phyloP scores from a whole-genome alignment of 169 alveolate species.

The Plasmodium gonderi region DNA sequence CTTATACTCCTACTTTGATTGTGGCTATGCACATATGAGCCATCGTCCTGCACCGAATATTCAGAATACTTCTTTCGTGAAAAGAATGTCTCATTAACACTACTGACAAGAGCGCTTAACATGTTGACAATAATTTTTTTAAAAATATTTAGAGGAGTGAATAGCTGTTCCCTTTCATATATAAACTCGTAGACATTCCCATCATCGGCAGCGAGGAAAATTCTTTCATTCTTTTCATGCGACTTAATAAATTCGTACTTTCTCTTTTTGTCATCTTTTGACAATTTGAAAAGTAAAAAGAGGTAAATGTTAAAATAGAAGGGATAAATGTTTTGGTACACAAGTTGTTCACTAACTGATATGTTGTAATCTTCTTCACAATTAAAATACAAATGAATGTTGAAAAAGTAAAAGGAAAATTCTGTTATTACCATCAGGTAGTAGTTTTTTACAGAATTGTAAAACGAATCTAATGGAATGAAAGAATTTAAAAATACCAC shows the following conservation, averaged over 20 bases:
- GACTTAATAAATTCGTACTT: constrained; percentile 5
- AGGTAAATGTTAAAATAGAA: constrained; percentile 67
- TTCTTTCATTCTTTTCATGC: constrained; percentile 42
- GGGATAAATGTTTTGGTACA: constrained; percentile 51
- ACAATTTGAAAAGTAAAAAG: constrained; percentile 18
- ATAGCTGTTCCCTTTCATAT: constrained; percentile 26
- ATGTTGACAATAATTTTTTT: constrained; percentile 4
- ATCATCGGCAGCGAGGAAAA: constrained; percentile 36
- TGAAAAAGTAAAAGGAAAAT: constrained; percentile 38
- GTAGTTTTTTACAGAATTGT: constrained; percentile 41
- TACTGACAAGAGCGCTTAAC: neutral
- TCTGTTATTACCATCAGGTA: constrained; percentile 50
- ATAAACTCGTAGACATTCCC: constrained; percentile 62
- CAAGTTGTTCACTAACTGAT: constrained; percentile 18
- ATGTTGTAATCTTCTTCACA: constrained; percentile 68
- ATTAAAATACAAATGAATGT: constrained; percentile 62
- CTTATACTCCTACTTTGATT: neutral
- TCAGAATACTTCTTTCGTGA: neutral
- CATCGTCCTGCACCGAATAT: neutral
- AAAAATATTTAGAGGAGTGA: constrained; percentile 21
- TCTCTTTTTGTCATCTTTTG: neutral
- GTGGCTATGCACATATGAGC: neutral
- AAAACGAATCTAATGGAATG: constrained; percentile 52
- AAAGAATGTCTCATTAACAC: constrained; percentile 25
- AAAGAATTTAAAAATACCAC: constrained; percentile 18